Percentiles rank a stretch among this genome's conserved stretches.
Conservation (phyloP, 1,139 yeast genomes). For the Cylindricascospora bacillispora region DNA sequence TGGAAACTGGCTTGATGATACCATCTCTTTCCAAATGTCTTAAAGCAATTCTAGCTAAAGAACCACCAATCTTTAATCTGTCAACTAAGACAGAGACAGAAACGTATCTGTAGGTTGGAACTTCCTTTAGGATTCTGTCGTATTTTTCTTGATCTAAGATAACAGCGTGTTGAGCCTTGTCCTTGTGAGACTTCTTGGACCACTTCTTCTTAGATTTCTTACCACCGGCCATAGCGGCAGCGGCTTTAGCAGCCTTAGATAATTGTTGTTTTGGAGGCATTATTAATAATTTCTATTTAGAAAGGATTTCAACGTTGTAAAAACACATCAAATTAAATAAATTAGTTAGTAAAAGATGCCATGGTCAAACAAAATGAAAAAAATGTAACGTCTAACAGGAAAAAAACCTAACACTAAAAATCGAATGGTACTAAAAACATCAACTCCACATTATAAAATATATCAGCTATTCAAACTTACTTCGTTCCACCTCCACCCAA, state of each 20-base stretch:
- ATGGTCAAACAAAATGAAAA: no score
- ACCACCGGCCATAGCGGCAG: constrained; percentile 99
- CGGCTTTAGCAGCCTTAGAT: constrained; percentile 99
- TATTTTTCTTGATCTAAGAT: constrained; percentile 95
- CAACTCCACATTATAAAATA: no score
- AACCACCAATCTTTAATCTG: constrained; percentile 99
- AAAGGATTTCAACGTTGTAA: no score
- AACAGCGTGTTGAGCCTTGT: constrained; percentile 98
- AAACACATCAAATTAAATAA: no score
- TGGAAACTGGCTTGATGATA: constrained; percentile 84
- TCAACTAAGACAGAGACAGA: constrained; percentile 97
- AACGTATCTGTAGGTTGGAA: constrained; percentile 96
- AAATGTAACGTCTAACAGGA: no score
- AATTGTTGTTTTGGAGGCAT: constrained; percentile 99
- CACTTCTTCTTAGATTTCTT: constrained; percentile 99
- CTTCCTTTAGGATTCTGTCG: constrained; percentile 99
- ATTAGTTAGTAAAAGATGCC: no score
- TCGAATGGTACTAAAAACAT: no score
- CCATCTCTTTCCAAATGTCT: constrained; percentile 93
- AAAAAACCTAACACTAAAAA: no score
- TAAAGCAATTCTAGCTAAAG: constrained; percentile 96
- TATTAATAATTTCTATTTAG: no score
- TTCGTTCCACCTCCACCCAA: no score
- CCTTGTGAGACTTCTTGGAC: constrained; percentile 99
- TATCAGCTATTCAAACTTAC: no score